Evolutionary conservation across 164 flowering plant genomes (phyloP), one percentile per base, ranked within the genome.

Genomic region (Litsea cubeba): DNA sequence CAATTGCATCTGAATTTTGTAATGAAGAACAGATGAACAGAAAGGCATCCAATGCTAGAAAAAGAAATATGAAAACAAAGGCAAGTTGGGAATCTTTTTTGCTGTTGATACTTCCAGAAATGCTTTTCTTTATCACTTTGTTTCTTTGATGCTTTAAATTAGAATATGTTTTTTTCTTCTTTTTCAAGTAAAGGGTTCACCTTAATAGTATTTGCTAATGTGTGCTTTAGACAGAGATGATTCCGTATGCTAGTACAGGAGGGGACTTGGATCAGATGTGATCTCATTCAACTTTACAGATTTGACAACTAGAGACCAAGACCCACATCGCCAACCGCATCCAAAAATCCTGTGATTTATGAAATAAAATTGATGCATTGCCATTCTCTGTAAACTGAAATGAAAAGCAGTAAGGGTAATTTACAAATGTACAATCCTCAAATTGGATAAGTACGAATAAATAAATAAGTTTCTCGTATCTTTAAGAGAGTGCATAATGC

Each of bases 141-240:
- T 25, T 63, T 63, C 24, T 63, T 63, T 63, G n/a, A 20, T 58
- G 18, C 22, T 58, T 18, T 58, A 8, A 25, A 64, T 64, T 64
- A 64, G 67, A 64, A 64, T 64, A 25, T 64, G 23, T 23, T 63
- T 64, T 64, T 64, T 64, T 64, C 14, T 64, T 64, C 30, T 28
- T 64, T 23, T 23, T 11, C 6, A 64, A 64, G 35, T 23, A 64
- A 20, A 64, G 67, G 14, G 4, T 64, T 23, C 26, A 23, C 26
- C 24, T 12, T 64, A 64, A 64, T 22, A 64, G 67, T 28, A 20
- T 64, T 23, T 64, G 3, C 67, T 64, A 11, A 8, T 25, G 30
- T 11, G 22, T 25, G 30, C 30, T 64, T 64, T 64, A 25, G 28
- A 64, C 15, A 2, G 32, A 23, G 67, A 12, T 14, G 26, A 64